phyloP scores from a whole-genome alignment of 495 filamentous ascomycete species.

The Penicillium soppii region DNA sequence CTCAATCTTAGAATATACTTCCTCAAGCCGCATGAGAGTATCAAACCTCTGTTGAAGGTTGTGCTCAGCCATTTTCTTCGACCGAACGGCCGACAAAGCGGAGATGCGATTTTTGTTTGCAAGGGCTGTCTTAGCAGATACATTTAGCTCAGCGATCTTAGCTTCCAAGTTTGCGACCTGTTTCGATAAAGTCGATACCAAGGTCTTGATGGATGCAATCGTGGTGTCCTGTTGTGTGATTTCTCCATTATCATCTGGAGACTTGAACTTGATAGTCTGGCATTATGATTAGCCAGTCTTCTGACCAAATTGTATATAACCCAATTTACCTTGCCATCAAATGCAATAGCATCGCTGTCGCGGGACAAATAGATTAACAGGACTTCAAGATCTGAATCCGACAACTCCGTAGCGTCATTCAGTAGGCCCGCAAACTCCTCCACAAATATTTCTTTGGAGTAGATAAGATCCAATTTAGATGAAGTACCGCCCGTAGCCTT shows the following conservation, averaged over 20 bases:
- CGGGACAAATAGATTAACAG: conserved; percentile 70
- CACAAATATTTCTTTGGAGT: conserved; percentile 62
- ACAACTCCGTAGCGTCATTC: conserved; percentile 51
- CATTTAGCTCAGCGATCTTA: conserved; percentile 48
- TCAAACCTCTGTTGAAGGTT: conserved; percentile 66
- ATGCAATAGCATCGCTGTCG: conserved; percentile 62
- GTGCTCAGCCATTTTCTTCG: conserved; percentile 75
- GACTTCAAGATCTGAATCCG: conserved; percentile 64
- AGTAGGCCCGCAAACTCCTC: conserved; percentile 56
- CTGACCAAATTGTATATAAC: conserved; percentile 10
- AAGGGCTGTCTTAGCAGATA: conserved; percentile 66
- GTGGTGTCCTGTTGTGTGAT: conserved; percentile 76
- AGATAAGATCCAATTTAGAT: conserved; percentile 61
- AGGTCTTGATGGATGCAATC: conserved; percentile 72
- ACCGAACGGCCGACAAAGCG: conserved; percentile 74
- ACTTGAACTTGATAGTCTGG: conserved; percentile 74
- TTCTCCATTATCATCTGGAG: conserved; percentile 40
- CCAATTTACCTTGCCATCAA: conserved; percentile 59
- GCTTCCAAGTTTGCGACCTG: conserved; percentile 62
- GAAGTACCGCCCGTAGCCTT: conserved; percentile 38
- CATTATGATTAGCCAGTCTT: conserved; percentile 18
- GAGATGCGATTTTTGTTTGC: conserved; percentile 65
- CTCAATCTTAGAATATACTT: conserved; percentile 76
- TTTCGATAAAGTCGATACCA: conserved; percentile 59
- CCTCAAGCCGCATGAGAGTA: conserved; percentile 77